Conservation (phyloP, 2,329 filamentous ascomycete genomes). For the Cladosporium sp. region DNA sequence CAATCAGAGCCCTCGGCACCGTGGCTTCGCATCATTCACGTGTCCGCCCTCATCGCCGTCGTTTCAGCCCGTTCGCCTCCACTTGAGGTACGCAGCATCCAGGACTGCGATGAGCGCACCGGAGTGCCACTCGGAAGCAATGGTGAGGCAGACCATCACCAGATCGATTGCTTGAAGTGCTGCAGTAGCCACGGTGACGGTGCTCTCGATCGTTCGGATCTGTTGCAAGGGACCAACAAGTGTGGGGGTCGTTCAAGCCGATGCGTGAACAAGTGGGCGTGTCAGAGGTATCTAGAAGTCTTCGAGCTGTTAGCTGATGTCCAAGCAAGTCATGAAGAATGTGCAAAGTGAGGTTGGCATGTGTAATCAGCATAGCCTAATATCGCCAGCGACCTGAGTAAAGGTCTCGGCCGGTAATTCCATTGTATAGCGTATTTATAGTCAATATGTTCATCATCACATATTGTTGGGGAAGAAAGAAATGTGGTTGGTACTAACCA, state of each 20-base stretch:
- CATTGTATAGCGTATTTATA: slow-evolving; percentile 73
- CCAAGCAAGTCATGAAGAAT: slow-evolving; percentile 4
- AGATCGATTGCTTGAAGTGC: background rate
- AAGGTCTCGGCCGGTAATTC: slow-evolving; percentile 83
- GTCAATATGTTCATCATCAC: slow-evolving; percentile 59
- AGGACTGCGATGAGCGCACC: background rate
- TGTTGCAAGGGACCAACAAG: background rate
- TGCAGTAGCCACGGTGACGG: background rate
- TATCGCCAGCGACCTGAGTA: slow-evolving; percentile 68
- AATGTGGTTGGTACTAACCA: slow-evolving; percentile 10
- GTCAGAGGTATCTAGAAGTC: background rate
- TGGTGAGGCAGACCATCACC: slow-evolving; percentile 6
- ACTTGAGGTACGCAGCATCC: background rate
- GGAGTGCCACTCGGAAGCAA: background rate
- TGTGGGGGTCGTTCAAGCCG: background rate
- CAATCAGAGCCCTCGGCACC: background rate
- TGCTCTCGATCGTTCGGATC: background rate
- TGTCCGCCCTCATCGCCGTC: background rate
- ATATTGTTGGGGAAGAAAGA: slow-evolving; percentile 4
- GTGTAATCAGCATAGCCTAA: slow-evolving; percentile 39
- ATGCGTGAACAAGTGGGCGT: too few species aligned
- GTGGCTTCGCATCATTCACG: background rate
- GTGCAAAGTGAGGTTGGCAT: slow-evolving; percentile 8
- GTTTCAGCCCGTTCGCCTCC: slow-evolving; percentile 6
- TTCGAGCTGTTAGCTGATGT: slow-evolving; percentile 13